phyloP scores from a whole-genome alignment of 2,329 filamentous ascomycete species.

The Tolypocladium sp. region DNA sequence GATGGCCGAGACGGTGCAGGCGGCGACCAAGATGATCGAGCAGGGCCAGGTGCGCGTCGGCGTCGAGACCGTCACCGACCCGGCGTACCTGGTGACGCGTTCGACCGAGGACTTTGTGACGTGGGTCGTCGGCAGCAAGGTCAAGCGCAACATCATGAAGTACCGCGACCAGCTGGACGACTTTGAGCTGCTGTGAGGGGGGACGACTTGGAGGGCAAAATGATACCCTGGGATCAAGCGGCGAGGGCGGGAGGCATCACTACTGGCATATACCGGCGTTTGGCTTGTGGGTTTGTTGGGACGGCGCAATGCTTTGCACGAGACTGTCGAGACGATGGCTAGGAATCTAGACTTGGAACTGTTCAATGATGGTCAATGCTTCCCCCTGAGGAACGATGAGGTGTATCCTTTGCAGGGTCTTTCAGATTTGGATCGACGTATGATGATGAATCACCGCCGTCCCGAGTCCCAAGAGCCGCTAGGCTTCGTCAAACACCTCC shows the following conservation, averaged over 20 bases:
- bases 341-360: neutral
- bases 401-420: neutral
- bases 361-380: neutral
- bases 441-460: neutral
- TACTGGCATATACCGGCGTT: neutral
- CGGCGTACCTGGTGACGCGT: slow-evolving; percentile 79
- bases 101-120: slow-evolving; percentile 95
- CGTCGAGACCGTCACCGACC: slow-evolving; percentile 81
- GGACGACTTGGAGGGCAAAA: neutral
- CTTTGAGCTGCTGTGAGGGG: slow-evolving; percentile 70
- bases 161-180: slow-evolving; percentile 94
- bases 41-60: slow-evolving; percentile 90
- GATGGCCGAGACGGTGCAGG: slow-evolving; percentile 87
- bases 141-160: slow-evolving; percentile 91
- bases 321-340: neutral
- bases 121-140: slow-evolving; percentile 93
- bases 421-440: neutral
- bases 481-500: neutral
- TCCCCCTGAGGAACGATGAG: neutral
- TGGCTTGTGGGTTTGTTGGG: neutral
- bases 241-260: neutral
- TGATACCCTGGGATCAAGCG: neutral
- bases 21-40: slow-evolving; percentile 80
- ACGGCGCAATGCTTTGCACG: neutral
- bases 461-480: neutral